These are phyloP conservation scores for Protea cynaroides DNA, from an alignment of 164 flowering plant species.

Conservation along the genomic window DNA sequence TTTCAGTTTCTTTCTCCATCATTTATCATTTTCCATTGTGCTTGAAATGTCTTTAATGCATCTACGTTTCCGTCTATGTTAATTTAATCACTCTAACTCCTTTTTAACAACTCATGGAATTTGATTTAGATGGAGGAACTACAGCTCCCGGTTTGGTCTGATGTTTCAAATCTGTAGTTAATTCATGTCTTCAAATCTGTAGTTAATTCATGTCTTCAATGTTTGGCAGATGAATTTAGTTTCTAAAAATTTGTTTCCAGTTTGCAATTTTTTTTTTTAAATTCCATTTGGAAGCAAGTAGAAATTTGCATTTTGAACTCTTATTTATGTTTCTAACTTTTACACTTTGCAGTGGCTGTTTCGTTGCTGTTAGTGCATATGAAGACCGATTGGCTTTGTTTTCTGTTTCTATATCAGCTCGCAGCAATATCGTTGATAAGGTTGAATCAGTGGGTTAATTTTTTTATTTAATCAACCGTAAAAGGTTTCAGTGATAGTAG, in stretches of 20 bases:
- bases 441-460: slow-evolving; percentile 22
- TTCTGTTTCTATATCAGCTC: slow-evolving; percentile 52
- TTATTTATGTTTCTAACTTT: slow-evolving; percentile 14
- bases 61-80: too few relatives aligned
- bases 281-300: neutral
- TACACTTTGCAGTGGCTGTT: slow-evolving; percentile 57
- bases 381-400: slow-evolving; percentile 70
- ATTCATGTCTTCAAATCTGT: neutral
- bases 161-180: neutral
- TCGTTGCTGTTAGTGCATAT: slow-evolving; percentile 83
- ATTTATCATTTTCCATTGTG: too few relatives aligned
- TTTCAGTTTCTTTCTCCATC: too few relatives aligned
- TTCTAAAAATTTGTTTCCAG: neutral
- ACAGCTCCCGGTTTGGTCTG: neutral
- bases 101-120: neutral
- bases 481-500: slow-evolving; percentile 1
- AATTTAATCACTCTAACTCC: neutral
- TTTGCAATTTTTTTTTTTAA: neutral
- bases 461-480: slow-evolving; percentile 2
- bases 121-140: neutral
- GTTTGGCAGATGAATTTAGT: neutral
- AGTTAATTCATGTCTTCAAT: neutral
- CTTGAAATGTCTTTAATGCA: too few relatives aligned
- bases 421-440: slow-evolving; percentile 62
- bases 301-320: neutral